A percentile compares a stretch with the other conserved stretches of the same genome.
phyloP scores from a whole-genome alignment of 1,284 basidiomycete genomes.

The Moniliophthora roreri region DNA sequence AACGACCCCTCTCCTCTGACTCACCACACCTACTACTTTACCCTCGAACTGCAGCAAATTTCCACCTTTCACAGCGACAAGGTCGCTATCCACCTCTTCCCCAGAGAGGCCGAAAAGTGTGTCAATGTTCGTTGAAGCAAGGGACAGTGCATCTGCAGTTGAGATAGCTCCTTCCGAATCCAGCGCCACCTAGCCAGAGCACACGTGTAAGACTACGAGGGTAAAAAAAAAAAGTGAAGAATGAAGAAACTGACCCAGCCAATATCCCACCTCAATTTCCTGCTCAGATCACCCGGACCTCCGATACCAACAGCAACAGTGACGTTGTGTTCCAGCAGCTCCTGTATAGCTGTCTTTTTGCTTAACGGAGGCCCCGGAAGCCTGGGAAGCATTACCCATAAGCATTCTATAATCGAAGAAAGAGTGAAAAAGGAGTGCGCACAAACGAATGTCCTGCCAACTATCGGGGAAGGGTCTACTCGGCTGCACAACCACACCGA shows the following conservation, averaged over 20 bases:
- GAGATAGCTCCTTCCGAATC: constrained; percentile 37
- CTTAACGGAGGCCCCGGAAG: constrained; percentile 51
- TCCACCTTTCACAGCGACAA: constrained; percentile 64
- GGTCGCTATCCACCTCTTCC: constrained; percentile 39
- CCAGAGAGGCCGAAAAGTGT: constrained; percentile 42
- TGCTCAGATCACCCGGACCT: constrained; percentile 29
- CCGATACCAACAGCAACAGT: constrained; percentile 53
- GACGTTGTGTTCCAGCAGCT: constrained; percentile 48
- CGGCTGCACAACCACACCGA: constrained; percentile 57
- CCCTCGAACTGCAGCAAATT: constrained; percentile 55
- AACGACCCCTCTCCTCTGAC: constrained; percentile 40
- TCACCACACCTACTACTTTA: constrained; percentile 62
- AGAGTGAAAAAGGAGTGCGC: constrained; percentile 26
- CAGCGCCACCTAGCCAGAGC: constrained; percentile 21
- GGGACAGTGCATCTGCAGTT: constrained; percentile 53
- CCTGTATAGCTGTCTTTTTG: constrained; percentile 41
- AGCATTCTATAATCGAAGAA: constrained; percentile 18
- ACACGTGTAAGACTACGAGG: background rate
- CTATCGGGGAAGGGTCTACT: constrained; percentile 45
- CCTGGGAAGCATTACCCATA: background rate
- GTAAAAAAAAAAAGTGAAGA: background rate
- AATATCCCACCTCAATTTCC: constrained; percentile 54
- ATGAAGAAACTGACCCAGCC: constrained; percentile 39
- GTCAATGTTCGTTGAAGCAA: constrained; percentile 65
- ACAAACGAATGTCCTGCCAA: constrained; percentile 52